phyloP scores from a whole-genome alignment of 1,284 basidiomycete species.

The Cronartium quercuum region DNA sequence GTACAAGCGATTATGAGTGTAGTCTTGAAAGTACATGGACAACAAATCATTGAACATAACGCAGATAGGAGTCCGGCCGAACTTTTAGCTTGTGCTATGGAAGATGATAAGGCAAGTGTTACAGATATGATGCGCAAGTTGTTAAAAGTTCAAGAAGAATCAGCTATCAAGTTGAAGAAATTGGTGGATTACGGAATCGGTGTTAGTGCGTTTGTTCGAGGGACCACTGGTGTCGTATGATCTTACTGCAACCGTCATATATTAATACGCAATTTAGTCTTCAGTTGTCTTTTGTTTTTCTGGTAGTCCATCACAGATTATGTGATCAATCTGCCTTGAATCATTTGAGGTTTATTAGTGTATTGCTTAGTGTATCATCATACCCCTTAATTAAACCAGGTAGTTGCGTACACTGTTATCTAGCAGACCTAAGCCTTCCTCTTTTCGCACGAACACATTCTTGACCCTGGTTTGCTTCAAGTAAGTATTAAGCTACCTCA shows the following conservation, averaged over 20 bases:
- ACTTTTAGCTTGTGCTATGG: conserved; percentile 8
- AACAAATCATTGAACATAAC: conserved; percentile 52
- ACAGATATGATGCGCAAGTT: not conserved
- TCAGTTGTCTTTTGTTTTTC: too few species aligned
- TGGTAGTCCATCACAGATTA: too few species aligned
- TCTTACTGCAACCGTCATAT: not conserved
- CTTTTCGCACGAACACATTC: too few species aligned
- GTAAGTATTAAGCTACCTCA: too few species aligned
- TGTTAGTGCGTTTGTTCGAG: conserved; percentile 34
- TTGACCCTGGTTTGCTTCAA: too few species aligned
- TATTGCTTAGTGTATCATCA: too few species aligned
- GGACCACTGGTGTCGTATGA: conserved; percentile 29
- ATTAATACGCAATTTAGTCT: too few species aligned
- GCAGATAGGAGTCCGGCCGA: not conserved
- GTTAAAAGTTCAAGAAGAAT: conserved; percentile 20
- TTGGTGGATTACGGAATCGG: conserved; percentile 37
- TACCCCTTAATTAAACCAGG: too few species aligned
- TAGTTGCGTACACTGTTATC: too few species aligned
- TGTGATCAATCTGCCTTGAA: too few species aligned
- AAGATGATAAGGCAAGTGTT: conserved; percentile 3
- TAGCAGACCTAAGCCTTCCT: too few species aligned
- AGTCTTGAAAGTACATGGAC: conserved; percentile 76
- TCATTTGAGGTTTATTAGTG: too few species aligned
- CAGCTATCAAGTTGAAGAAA: conserved; percentile 13
- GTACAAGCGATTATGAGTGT: conserved; percentile 82